These are phyloP conservation scores for Paramyrothecium roridum DNA, from an alignment of 2,329 filamentous ascomycete genomes.

Conservation along the genomic window DNA sequence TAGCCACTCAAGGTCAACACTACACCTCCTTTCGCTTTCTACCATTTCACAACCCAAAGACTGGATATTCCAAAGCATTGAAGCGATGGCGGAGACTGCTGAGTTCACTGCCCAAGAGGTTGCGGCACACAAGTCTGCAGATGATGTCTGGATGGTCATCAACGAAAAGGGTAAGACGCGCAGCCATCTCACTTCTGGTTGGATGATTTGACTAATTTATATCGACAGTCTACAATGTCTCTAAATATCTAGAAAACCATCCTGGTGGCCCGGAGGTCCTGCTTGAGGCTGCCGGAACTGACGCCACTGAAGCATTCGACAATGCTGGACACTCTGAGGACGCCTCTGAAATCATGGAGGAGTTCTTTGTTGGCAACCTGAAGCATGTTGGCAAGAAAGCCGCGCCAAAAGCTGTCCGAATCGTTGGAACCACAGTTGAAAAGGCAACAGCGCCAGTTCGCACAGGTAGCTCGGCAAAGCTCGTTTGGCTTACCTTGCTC, in stretches of 20 bases:
- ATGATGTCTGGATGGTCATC: conserved; percentile 53
- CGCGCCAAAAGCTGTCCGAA: conserved; percentile 4
- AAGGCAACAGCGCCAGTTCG: conserved; percentile 5
- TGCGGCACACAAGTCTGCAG: conserved; percentile 42
- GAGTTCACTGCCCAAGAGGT: conserved; percentile 36
- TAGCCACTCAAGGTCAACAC: neutral
- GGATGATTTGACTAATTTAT: no score
- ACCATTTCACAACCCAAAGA: neutral
- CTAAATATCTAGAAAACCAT: conserved; percentile 56
- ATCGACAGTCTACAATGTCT: conserved; percentile 52
- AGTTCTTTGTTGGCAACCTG: conserved; percentile 33
- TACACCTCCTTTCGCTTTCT: neutral
- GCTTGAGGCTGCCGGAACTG: conserved; percentile 72
- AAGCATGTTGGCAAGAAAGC: conserved; percentile 21
- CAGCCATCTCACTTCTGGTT: no score
- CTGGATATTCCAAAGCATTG: neutral
- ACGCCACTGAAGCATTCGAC: conserved; percentile 78
- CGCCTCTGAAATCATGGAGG: conserved; percentile 38
- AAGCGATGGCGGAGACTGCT: neutral
- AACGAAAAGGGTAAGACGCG: conserved; percentile 48
- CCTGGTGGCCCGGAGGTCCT: conserved; percentile 76
- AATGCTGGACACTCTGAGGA: conserved; percentile 78
- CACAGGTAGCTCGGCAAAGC: neutral
- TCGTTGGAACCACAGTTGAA: neutral
- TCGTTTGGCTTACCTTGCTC: conserved; percentile 4